Conservation (phyloP, 441 rosid genomes). For the Adansonia grandidieri region DNA sequence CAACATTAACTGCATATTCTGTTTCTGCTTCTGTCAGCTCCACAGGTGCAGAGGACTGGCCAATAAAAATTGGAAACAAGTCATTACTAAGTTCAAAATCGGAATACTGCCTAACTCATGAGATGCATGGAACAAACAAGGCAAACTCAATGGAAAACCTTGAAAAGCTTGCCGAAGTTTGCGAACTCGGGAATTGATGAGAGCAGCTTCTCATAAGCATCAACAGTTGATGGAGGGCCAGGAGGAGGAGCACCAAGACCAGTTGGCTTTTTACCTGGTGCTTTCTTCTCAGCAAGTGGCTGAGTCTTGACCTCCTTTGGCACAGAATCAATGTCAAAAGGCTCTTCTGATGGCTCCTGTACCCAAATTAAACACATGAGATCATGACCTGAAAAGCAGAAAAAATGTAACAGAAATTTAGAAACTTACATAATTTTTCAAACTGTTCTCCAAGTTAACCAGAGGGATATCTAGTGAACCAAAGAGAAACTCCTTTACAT, state of each 20-base stretch:
- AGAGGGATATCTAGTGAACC: conserved; percentile 83
- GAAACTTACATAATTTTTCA: conserved; percentile 80
- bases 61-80: conserved; percentile 23
- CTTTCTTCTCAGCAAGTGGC: conserved; percentile 90
- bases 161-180: conserved; percentile 81
- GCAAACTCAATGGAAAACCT: conserved; percentile 48
- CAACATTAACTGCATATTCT: conserved; percentile 93
- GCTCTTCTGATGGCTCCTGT: conserved; percentile 83
- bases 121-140: not conserved
- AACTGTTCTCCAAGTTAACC: conserved; percentile 82
- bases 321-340: conserved; percentile 78
- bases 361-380: conserved; percentile 36
- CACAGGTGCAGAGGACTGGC: conserved; percentile 85
- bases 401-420: conserved; percentile 16
- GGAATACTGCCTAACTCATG: not conserved
- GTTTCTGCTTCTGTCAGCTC: conserved; percentile 99
- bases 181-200: conserved; percentile 86
- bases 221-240: conserved; percentile 69
- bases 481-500: conserved; percentile 72
- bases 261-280: conserved; percentile 82
- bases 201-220: conserved; percentile 77
- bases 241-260: conserved; percentile 77
- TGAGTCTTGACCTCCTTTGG: conserved; percentile 85
- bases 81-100: conserved; percentile 25
- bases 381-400: conserved; percentile 27